Base-by-base conservation (phyloP, 768 basidiomycete genomes). In the Guyanaporus albipodus region DNA sequence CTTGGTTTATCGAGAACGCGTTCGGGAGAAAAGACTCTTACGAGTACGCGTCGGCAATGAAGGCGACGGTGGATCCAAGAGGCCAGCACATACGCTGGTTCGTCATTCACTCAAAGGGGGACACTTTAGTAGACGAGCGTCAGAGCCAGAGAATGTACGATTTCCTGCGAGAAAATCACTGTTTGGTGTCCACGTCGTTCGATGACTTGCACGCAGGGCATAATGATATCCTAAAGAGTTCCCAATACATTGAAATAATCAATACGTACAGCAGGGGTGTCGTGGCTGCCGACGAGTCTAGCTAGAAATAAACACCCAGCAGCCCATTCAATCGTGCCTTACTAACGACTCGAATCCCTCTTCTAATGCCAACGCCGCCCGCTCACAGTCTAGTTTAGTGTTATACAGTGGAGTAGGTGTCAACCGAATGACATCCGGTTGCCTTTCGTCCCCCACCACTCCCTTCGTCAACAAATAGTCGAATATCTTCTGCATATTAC, bases 401-500 rank as follows among this genome's bases (percentile, higher is more conserved):
- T 87, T 96, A 67, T 97, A 99, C 62, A 98, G 70, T 27, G 94
- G 87, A 14, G 76, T 75, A 38, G 94, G 93, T 51, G 91, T 79
- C 36, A 98, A 69, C 9, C 96, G 79, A 56, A 99, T 93, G 41
- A 98, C 91, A 60, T 91, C 87, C 22, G 96, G 95, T 58, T 83
- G 71, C 59, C 96, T 73, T 67, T 95, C 90, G 67, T 99, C 96
- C 9, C 91, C 94, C 42, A 96, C 76, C 12, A 99, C 85, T 6
- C 96, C 96, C 41, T 73, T 66, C 50, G 74, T 73, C 18, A 73
- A 69, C 58, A 98, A 66, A 32, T 67, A 71, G 42, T 76, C 66
- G 50, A 82, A 80, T 18, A 96, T 75, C 46, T 70, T 73, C 48
- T 75, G 73, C 94, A 98, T 97, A 35, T 81, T 60, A 26, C 71